Base-by-base conservation (phyloP, 2,329 filamentous ascomycete species). In the Delphinella strobiligena region DNA sequence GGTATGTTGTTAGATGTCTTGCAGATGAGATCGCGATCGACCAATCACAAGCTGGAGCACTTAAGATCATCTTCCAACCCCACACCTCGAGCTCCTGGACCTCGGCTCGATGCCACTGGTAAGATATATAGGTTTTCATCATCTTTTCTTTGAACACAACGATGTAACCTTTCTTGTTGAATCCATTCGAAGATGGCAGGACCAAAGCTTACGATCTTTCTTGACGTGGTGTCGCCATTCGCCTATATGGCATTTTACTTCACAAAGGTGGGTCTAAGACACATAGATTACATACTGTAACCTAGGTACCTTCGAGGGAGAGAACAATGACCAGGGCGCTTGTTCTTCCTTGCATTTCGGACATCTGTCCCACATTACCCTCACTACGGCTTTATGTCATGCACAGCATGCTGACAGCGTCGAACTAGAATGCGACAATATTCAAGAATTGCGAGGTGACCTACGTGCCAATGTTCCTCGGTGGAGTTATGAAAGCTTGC, bases 221-320 rank as follows among this genome's bases (percentile, higher is more conserved):
- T 78, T 34, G 74, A 78, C 57, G 62, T 75, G 9, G 64, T 79
- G 17, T 72, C 67, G 44, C 75, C 75, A 1, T 78, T 79, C 54
- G 71, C 63, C 1, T 78, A 78, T 48, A 61, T 76, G 41, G 74
- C 69, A 2, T 78, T 74, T 52, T 67, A 72, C 49, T 56, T 75
- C 24, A 53, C 72, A 19, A 61, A 64, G 52, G 73, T 74, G 59
- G 47, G 68, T 55, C 19, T 27, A 27, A 27, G n/a, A n/a, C n/a
- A n/a, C n/a, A n/a, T 30, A 30, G 27, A 2, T n/a, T n/a, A n/a
- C n/a, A n/a, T n/a, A 2, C 10, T 10, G 27, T 30, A 30, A 2
- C 27, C n/a, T 10, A 30, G 10, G 27, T 30, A 30, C 10, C 27
- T n/a, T n/a, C 27, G 2, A 30, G 27, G n/a, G 27, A 30, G n/a